Evolutionary conservation across 1,284 basidiomycete genomes (phyloP).

Genomic region (Schizopora paradoxa): DNA sequence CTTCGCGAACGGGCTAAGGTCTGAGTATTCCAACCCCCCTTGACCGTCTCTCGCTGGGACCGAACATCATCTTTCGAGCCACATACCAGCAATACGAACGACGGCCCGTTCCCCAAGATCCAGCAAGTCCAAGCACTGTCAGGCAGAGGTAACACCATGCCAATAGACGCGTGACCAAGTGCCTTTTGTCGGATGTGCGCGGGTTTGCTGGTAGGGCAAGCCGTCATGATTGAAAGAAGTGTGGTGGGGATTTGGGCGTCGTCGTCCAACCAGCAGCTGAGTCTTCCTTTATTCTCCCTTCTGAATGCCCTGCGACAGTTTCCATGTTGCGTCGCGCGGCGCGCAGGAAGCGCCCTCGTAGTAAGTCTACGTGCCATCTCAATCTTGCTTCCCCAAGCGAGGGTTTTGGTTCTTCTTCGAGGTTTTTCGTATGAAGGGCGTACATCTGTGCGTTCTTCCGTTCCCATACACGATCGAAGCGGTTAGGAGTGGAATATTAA

Average conservation of each 20-base stretch:
- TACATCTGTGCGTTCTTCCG: background rate
- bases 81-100: slow-evolving; percentile 43
- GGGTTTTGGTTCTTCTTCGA: background rate
- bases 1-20: slow-evolving; percentile 56
- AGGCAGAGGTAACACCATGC: background rate
- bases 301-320: slow-evolving; percentile 2
- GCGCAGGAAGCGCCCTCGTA: background rate
- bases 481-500: no score
- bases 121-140: slow-evolving; percentile 7
- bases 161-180: background rate
- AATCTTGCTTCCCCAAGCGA: background rate
- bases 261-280: background rate
- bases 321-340: slow-evolving; percentile 6
- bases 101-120: background rate
- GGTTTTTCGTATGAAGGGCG: background rate
- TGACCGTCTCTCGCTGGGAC: slow-evolving; percentile 47
- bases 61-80: slow-evolving; percentile 40
- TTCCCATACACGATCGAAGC: background rate
- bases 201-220: slow-evolving; percentile 11
- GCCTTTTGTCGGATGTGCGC: background rate
- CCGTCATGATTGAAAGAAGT: slow-evolving; percentile 14
- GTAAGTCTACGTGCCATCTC: background rate
- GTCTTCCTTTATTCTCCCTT: background rate
- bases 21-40: slow-evolving; percentile 50
- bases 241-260: slow-evolving; percentile 19